Conservation (phyloP, 225 moss, liverwort and hornwort genomes). For the Lunularia cruciata region DNA sequence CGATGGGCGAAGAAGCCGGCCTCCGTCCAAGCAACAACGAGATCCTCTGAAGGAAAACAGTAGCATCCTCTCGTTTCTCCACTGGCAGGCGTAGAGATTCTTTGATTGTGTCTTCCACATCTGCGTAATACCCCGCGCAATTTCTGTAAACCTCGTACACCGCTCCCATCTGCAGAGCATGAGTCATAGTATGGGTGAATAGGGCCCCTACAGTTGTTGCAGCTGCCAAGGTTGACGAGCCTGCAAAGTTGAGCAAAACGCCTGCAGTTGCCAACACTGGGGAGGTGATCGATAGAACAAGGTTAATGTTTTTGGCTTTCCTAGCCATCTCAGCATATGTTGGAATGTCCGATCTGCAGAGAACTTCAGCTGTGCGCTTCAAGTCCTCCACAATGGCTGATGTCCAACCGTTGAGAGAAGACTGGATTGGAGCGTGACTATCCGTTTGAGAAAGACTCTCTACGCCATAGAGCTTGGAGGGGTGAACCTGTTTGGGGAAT, state of each 20-base stretch:
- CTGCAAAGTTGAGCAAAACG: constrained; percentile 11
- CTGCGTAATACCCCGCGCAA: constrained; percentile 32
- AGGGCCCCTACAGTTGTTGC: constrained; percentile 15
- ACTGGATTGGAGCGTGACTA: neutral
- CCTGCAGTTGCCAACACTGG: constrained; percentile 21
- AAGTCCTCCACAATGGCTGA: constrained; percentile 35
- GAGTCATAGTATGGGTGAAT: constrained; percentile 20
- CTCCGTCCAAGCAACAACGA: constrained; percentile 17
- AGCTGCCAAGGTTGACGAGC: constrained; percentile 21
- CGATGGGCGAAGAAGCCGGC: neutral
- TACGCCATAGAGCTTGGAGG: constrained; percentile 16
- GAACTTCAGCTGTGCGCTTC: constrained; percentile 37
- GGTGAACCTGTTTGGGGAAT: constrained; percentile 36
- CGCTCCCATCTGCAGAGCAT: constrained; percentile 28
- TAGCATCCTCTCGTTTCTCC: constrained; percentile 22
- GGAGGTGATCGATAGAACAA: constrained; percentile 34
- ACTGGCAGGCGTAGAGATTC: constrained; percentile 17
- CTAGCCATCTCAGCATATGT: constrained; percentile 37
- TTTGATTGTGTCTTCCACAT: constrained; percentile 28
- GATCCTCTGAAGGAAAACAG: constrained; percentile 21
- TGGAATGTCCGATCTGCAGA: constrained; percentile 46
- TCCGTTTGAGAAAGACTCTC: constrained; percentile 21
- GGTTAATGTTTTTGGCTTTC: constrained; percentile 40
- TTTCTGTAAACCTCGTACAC: constrained; percentile 26
- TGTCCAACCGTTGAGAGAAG: constrained; percentile 57